Base-by-base conservation (phyloP, 164 flowering plant genomes). In the Kalanchoe fedtschenkoi region DNA sequence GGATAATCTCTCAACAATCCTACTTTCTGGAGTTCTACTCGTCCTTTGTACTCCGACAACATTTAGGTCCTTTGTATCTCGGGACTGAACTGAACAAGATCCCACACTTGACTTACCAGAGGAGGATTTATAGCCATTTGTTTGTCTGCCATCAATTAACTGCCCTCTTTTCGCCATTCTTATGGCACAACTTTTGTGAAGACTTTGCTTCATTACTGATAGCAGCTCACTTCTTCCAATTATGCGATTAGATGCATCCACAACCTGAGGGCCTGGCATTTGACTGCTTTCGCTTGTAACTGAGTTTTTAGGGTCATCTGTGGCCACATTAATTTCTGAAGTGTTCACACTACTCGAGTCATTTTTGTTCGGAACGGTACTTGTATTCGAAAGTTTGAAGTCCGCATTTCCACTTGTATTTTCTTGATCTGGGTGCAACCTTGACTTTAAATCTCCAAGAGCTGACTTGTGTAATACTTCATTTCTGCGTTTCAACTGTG, bases 161-260 rank as follows among this genome's bases (percentile, higher is more conserved):
- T 77, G 82, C 51, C 77, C 72, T 62, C 83, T 77, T 26, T 78
- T 68, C 38, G 90, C 81, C 73, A 71, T 81, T 60, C 86, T 80
- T 51, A 79, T 77, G 65, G 72, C 76, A 70, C 67, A 67, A 61
- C 84, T 84, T 70, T 71, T 84, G 35, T 81, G 70, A 16, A 81
- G 76, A 71, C 71, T 77, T 30, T 59, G 68, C 72, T 76, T 81
- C 34, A 80, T 38, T 19, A 71, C 64, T 8, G 80, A 76, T 43
- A 79, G 53, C n/a, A 83, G 72, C 26, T 63, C 70, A 71, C 68
- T 74, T 61, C 74, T 51, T 1, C 77, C 76, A 60, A 65, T 64
- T 14, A 63, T 58, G 63, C 65, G 68, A 55, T 66, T 71, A 56
- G 83, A 70, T 37, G 47, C 72, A 51, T 72, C 80, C 16, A 13